phyloP scores from a whole-genome alignment of 1,284 basidiomycete genomes.

The Cutaneotrichosporon mucoides region DNA sequence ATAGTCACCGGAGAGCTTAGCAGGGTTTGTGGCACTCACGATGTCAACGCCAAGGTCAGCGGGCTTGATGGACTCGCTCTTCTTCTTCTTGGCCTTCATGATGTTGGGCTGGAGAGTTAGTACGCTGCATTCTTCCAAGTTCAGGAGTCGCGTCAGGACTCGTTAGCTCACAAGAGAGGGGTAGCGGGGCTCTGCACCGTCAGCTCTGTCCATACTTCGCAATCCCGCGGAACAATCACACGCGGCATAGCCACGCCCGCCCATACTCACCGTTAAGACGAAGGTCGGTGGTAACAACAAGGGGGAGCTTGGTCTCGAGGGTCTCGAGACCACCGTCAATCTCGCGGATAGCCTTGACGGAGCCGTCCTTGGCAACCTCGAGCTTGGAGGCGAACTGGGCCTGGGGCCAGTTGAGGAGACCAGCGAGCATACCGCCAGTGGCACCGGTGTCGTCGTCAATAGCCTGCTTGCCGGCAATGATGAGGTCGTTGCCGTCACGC shows the following conservation, averaged over 20 bases:
- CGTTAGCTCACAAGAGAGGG: conserved; percentile 60
- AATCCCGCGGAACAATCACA: not conserved
- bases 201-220: not conserved
- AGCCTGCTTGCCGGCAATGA: conserved; percentile 98
- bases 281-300: conserved; percentile 89
- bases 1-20: too few relatives aligned
- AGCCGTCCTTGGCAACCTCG: conserved; percentile 66
- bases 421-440: conserved; percentile 97
- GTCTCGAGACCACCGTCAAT: conserved; percentile 92
- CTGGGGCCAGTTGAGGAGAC: conserved; percentile 86
- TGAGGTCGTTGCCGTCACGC: conserved; percentile 61
- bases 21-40: conserved; percentile 26
- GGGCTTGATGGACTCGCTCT: conserved; percentile 76
- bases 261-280: conserved; percentile 56
- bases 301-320: conserved; percentile 72
- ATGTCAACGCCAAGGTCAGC: conserved; percentile 65
- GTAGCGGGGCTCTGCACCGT: conserved; percentile 74
- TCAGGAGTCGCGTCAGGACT: not conserved
- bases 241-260: too few relatives aligned
- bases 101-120: conserved; percentile 64
- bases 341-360: conserved; percentile 76
- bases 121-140: not conserved
- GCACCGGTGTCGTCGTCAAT: conserved; percentile 97
- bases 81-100: conserved; percentile 99
- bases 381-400: conserved; percentile 93